A percentile compares a stretch with the other conserved stretches of the same genome.
Conservation (phyloP, 768 basidiomycete species). For the Leucosporidium creatinivorum region DNA sequence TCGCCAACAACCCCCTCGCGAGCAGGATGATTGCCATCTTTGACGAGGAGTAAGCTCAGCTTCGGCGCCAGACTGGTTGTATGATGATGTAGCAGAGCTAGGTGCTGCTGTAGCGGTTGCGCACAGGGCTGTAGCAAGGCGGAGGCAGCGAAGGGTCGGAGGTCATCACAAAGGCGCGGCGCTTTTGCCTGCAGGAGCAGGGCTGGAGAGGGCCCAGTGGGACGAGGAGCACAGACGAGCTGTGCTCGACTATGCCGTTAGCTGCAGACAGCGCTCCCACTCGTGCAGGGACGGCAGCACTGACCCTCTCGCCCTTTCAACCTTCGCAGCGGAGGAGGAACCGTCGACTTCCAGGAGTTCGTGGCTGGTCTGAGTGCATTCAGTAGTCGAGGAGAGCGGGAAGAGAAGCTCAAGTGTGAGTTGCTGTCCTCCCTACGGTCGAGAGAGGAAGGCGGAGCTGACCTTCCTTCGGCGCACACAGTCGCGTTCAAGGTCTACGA, state of each 20-base stretch:
- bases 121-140: background rate
- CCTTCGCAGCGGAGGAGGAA: constrained; percentile 76
- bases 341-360: constrained; percentile 98
- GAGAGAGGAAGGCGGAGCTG: background rate
- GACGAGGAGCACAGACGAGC: background rate
- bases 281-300: too few relatives aligned
- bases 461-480: constrained; percentile 43
- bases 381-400: constrained; percentile 88
- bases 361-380: constrained; percentile 97
- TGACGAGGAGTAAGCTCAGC: constrained; percentile 80
- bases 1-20: constrained; percentile 93
- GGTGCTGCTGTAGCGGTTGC: background rate
- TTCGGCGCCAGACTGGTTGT: background rate
- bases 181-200: background rate
- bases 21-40: constrained; percentile 99
- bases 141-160: background rate
- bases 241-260: too few relatives aligned
- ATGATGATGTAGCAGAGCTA: background rate
- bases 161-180: too few relatives aligned
- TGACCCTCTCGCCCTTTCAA: background rate
- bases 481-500: constrained; percentile 99
- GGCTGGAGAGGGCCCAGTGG: background rate
- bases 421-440: constrained; percentile 27
- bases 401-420: constrained; percentile 92
- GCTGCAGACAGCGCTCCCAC: too few relatives aligned